These are phyloP conservation scores for Ophiostoma australiae DNA, from an alignment of 2,329 filamentous ascomycete species.

Conservation along the genomic window DNA sequence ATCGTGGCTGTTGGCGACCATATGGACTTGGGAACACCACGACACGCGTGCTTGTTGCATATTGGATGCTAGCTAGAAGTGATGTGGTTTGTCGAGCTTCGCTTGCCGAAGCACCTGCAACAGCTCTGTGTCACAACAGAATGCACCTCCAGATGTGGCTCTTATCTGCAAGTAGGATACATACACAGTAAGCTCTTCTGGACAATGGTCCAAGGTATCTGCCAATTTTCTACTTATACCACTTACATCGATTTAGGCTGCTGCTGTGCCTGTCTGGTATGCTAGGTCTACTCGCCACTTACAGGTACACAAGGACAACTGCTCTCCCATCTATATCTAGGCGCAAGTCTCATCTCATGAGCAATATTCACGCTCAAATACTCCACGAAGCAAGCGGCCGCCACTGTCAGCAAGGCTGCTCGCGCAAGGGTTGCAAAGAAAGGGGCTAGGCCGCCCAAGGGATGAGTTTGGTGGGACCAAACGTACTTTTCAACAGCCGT, in stretches of 20 bases:
- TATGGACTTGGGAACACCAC: not conserved
- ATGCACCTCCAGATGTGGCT: not conserved
- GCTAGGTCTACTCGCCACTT: not conserved
- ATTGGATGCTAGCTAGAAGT: not conserved
- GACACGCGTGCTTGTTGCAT: not conserved
- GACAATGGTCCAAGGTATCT: not conserved
- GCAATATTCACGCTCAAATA: not conserved
- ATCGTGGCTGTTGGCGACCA: not conserved
- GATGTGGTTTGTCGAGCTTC: not conserved
- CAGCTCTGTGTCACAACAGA: not conserved
- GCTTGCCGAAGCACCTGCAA: not conserved
- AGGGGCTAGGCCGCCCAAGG: slow-evolving; percentile 4
- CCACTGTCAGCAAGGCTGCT: not conserved
- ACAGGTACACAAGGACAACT: not conserved
- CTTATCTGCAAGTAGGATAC: not conserved
- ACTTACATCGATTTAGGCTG: not conserved
- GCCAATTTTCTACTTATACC: not conserved
- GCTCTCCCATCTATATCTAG: not conserved
- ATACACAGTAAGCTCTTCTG: not conserved
- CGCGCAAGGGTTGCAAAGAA: slow-evolving; percentile 6
- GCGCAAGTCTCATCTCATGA: not conserved
- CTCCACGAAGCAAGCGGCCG: too few species aligned
- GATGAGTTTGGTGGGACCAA: not conserved
- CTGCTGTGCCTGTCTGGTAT: too few species aligned
- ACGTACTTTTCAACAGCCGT: not conserved